phyloP scores from a whole-genome alignment of 2,329 filamentous ascomycete species.

The Periconia digitata region DNA sequence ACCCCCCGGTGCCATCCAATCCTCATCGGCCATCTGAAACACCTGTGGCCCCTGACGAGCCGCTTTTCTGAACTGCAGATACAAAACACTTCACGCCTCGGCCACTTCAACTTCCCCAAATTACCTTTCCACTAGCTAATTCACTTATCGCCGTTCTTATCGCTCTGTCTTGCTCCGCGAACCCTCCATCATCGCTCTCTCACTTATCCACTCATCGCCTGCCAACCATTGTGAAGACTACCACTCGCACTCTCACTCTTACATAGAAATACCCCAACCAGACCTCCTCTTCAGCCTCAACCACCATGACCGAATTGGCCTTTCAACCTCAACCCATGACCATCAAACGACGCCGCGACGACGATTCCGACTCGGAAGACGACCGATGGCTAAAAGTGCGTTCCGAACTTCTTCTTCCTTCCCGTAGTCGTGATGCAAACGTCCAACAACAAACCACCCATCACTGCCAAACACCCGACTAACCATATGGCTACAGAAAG shows the following conservation, averaged over 20 bases:
- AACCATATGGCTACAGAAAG: constrained; percentile 27
- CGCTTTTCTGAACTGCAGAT: constrained; percentile 30
- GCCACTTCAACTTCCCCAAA: constrained; percentile 9
- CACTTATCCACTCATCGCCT: neutral
- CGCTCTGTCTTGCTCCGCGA: constrained; percentile 7
- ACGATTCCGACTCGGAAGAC: constrained; percentile 37
- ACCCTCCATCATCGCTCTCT: neutral
- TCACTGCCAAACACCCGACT: constrained; percentile 2
- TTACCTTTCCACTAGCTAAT: constrained; percentile 4
- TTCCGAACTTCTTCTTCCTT: constrained; percentile 4
- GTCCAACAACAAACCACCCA: too few species aligned
- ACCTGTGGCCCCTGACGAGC: constrained; percentile 29
- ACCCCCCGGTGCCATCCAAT: constrained; percentile 2
- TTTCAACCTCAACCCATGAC: constrained; percentile 31
- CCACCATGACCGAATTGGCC: constrained; percentile 27
- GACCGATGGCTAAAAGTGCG: constrained; percentile 34
- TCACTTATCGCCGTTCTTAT: constrained; percentile 11
- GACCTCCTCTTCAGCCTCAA: constrained; percentile 1
- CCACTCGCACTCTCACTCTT: constrained; percentile 8
- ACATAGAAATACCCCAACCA: constrained; percentile 7
- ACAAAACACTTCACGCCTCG: constrained; percentile 24
- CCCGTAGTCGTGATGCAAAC: neutral
- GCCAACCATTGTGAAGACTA: constrained; percentile 21
- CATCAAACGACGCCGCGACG: constrained; percentile 36
- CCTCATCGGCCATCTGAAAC: constrained; percentile 32